These are phyloP conservation scores for Xylaria sp. DNA, from an alignment of 2,329 filamentous ascomycete genomes.

Conservation along the genomic window DNA sequence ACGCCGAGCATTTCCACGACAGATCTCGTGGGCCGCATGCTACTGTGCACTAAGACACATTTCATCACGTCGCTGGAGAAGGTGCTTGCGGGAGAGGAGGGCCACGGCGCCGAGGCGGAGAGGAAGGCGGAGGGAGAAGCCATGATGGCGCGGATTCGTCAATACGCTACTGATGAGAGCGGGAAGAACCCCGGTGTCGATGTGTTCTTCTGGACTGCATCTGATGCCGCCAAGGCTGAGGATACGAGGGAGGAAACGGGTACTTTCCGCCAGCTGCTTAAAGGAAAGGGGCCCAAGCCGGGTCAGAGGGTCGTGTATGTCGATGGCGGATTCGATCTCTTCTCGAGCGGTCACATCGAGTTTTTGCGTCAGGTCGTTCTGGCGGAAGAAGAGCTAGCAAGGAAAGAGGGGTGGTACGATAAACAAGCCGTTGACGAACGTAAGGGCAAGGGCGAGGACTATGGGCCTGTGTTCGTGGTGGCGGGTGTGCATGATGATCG, in stretches of 20 bases:
- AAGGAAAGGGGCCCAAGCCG: conserved; percentile 75
- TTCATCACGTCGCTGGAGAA: conserved; percentile 85
- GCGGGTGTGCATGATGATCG: conserved; percentile 94
- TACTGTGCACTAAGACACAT: conserved; percentile 93
- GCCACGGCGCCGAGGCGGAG: conserved; percentile 74
- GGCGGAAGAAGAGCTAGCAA: conserved; percentile 76
- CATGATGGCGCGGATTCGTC: conserved; percentile 80
- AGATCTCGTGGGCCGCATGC: conserved; percentile 97
- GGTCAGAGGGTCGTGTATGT: conserved; percentile 93
- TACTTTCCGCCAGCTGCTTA: conserved; percentile 73
- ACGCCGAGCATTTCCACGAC: conserved; percentile 98
- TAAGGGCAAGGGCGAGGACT: conserved; percentile 75
- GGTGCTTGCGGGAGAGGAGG: conserved; percentile 76
- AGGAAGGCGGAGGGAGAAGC: conserved; percentile 69
- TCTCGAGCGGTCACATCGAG: conserved; percentile 96
- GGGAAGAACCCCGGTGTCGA: conserved; percentile 82
- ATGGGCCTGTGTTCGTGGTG: conserved; percentile 85
- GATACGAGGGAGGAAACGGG: conserved; percentile 69
- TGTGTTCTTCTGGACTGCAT: conserved; percentile 84
- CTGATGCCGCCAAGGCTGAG: conserved; percentile 59
- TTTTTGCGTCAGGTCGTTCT: conserved; percentile 84
- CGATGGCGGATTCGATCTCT: conserved; percentile 95
- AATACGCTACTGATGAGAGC: conserved; percentile 89
- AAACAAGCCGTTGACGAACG: conserved; percentile 72
- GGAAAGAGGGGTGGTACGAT: conserved; percentile 77